Conservation (phyloP, 2,329 filamentous ascomycete species). For the Cryphonectria naterciae region DNA sequence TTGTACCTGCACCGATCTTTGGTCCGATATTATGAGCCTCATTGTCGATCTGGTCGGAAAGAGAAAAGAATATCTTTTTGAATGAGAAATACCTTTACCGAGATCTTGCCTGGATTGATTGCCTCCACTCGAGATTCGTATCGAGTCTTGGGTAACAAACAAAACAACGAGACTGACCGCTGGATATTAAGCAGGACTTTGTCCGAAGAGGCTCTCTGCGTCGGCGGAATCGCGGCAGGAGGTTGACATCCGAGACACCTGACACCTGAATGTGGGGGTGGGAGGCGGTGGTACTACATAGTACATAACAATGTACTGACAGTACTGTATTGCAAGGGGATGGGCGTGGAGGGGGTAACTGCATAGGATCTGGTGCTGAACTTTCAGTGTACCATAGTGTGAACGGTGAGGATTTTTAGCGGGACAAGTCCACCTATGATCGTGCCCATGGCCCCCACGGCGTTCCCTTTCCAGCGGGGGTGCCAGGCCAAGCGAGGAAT, state of each 20-base stretch:
- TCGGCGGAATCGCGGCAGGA: conserved; percentile 9
- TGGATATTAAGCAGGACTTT: neutral
- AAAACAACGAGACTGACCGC: neutral
- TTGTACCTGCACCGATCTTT: neutral
- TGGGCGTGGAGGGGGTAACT: too few relatives aligned
- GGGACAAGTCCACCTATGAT: neutral
- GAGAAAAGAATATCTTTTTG: neutral
- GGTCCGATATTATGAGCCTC: neutral
- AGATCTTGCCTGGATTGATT: neutral
- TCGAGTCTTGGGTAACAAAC: neutral
- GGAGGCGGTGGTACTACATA: neutral
- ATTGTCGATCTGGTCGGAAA: neutral
- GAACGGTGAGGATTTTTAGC: neutral
- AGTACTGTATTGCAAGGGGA: neutral
- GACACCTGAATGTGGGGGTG: neutral
- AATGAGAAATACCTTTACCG: neutral
- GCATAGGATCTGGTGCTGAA: neutral
- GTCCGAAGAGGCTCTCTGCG: conserved; percentile 14
- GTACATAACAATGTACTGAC: neutral
- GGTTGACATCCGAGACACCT: conserved; percentile 19
- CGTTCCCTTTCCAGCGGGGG: neutral
- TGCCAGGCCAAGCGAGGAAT: neutral
- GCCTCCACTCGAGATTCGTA: neutral
- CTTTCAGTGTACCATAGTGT: neutral
- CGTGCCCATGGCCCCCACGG: neutral